These are phyloP conservation scores for Beauveria sp. DNA, from an alignment of 2,329 filamentous ascomycete genomes.

Conservation along the genomic window DNA sequence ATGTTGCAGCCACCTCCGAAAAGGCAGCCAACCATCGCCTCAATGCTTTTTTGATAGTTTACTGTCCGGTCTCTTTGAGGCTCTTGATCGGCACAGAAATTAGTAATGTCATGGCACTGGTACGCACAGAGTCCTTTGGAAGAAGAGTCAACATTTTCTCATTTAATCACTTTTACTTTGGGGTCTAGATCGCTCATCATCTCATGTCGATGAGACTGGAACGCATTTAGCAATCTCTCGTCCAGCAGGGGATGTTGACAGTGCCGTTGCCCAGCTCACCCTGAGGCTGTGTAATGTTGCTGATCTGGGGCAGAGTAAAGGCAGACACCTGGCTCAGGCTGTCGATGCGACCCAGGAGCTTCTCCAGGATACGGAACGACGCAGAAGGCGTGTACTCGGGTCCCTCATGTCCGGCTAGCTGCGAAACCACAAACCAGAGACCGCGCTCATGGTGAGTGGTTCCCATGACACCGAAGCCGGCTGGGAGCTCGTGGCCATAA, in stretches of 20 bases:
- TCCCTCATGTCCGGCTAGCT: slow-evolving; percentile 58
- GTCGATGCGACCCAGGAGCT: slow-evolving; percentile 60
- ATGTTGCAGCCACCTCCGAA: not conserved
- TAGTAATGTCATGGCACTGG: no score
- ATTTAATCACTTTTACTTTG: no score
- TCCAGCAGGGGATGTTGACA: slow-evolving; percentile 28
- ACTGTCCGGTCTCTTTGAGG: not conserved
- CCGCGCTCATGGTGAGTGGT: slow-evolving; percentile 66
- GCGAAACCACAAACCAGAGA: slow-evolving; percentile 61
- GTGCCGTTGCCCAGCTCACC: slow-evolving; percentile 18
- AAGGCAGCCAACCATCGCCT: not conserved
- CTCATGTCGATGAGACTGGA: not conserved
- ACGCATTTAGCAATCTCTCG: not conserved
- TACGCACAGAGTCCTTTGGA: no score
- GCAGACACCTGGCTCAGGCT: slow-evolving; percentile 37
- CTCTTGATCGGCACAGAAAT: not conserved
- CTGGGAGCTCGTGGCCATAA: slow-evolving; percentile 36
- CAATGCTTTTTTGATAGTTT: not conserved
- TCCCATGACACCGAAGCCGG: slow-evolving; percentile 61
- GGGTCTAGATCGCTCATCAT: not conserved
- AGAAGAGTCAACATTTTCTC: no score
- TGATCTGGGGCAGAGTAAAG: slow-evolving; percentile 26
- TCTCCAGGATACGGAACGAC: slow-evolving; percentile 65
- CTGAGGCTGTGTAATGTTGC: slow-evolving; percentile 14
- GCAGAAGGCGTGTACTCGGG: slow-evolving; percentile 62